Evolutionary conservation across 2,329 filamentous ascomycete genomes (phyloP).

Genomic region (Aspergillus oerlinghausenensis): DNA sequence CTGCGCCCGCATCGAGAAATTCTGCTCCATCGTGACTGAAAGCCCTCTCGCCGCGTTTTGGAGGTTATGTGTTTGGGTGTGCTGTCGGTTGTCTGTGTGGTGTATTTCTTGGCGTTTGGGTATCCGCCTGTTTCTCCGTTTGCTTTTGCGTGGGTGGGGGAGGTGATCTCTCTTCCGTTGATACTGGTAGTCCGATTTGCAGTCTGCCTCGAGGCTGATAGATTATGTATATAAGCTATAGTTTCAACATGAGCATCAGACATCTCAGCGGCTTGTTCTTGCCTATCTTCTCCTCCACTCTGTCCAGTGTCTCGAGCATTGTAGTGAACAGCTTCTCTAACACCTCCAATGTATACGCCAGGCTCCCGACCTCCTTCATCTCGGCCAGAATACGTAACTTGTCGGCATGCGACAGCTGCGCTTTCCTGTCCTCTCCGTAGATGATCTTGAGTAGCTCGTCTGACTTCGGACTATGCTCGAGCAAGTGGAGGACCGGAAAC

Average conservation of each 20-base stretch:
- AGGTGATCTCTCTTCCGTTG: no score
- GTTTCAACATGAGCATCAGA: neutral
- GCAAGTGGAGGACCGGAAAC: constrained; percentile 21
- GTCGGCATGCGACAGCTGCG: neutral
- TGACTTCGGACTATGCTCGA: neutral
- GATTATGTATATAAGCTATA: neutral
- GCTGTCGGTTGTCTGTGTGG: no score
- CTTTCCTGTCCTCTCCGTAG: neutral
- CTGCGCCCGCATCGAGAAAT: no score
- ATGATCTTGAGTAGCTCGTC: neutral
- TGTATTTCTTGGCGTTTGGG: no score
- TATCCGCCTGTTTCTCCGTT: no score
- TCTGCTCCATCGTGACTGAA: no score
- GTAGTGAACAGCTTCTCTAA: neutral
- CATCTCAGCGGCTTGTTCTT: neutral
- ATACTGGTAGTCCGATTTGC: neutral
- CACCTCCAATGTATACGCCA: neutral
- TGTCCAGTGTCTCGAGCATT: neutral
- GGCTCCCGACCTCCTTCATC: neutral
- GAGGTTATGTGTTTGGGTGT: no score
- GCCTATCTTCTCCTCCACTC: neutral
- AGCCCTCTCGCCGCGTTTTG: no score
- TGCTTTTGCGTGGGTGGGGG: no score
- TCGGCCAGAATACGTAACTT: neutral
- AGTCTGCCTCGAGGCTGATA: no score